Evolutionary conservation across 2,329 filamentous ascomycete species (phyloP), one percentile per base, ranked within the genome.

Genomic region (Chrysoporthe cubensis): DNA sequence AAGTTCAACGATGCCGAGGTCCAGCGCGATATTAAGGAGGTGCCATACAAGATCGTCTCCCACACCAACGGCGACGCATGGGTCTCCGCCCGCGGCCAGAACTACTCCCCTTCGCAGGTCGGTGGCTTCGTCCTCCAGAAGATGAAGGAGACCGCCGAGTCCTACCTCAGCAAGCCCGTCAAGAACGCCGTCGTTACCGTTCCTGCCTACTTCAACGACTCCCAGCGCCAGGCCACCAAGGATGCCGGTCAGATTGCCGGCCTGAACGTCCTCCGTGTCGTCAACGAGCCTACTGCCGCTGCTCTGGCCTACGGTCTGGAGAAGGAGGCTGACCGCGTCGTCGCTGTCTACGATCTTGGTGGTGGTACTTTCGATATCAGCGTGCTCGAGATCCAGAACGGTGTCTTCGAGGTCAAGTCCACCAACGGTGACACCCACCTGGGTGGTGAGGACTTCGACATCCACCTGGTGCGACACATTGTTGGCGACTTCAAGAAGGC

Each of bases 341-440:
- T 97, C 76, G 94, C 94, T 75, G 94, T 98, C 80, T 98, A 97
- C 86, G 94, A 98, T 91, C 88, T 98, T 76, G 94, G 94, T 85
- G 94, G 94, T 88, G 94, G 94, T 89, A 98, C 94, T 75, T 98
- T 98, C 83, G 95, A 98, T 93, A 96, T 98, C 82, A 97, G 94
- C 72, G 90, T 97, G 71, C 91, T 98, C 18, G 94, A 97, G 84
- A 97, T 98, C 78, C 94, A 97, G 85, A 94, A 94, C 82, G 95
- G 95, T 81, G 94, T 98, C 66, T 98, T 98, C 81, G 95, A 97
- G 86, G 95, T 98, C 82, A 97, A 97, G 89, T 97, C 95, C 21
- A 98, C 95, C 85, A 97, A 97, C 82, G 95, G 95, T 90, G 95
- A 98, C 81, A 98, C 95, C 73, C 95, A 98, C 82, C 89, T 98